Conservation (phyloP, 345 rosid genomes). For the Angophora floribunda region DNA sequence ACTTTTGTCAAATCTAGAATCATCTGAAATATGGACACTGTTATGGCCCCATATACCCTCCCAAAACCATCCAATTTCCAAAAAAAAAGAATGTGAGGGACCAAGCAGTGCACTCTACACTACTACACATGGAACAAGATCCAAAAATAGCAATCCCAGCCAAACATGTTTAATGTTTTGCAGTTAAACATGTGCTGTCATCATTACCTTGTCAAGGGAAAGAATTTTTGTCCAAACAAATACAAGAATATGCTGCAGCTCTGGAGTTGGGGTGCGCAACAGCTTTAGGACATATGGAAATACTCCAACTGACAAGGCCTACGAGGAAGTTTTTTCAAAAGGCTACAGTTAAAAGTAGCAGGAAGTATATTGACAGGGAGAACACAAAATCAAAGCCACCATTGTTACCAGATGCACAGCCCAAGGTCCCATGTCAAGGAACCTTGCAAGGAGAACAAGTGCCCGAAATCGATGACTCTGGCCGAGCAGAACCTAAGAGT, state of each 20-base stretch:
- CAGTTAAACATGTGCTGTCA: not conserved
- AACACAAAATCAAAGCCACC: not conserved
- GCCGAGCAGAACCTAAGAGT: conserved; percentile 81
- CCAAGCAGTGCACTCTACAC: not conserved
- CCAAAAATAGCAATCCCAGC: not conserved
- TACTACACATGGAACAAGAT: not conserved
- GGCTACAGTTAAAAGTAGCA: not conserved
- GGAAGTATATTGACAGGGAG: not conserved
- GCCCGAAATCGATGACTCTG: conserved; percentile 97
- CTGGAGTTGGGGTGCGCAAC: conserved; percentile 83
- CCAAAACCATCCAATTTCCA: not conserved
- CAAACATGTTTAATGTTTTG: not conserved
- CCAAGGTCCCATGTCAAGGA: conserved; percentile 99
- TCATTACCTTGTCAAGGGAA: conserved; percentile 89
- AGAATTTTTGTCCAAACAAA: conserved; percentile 99
- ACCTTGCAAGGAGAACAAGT: conserved; percentile 90
- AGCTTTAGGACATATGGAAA: conserved; percentile 96
- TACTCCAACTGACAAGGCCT: conserved; percentile 98
- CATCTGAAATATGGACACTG: not conserved
- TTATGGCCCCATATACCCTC: not conserved
- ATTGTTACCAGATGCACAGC: conserved; percentile 86
- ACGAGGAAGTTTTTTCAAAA: conserved; percentile 2
- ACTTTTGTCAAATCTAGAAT: not conserved
- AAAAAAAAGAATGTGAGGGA: not conserved
- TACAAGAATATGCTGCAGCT: conserved; percentile 93